A percentile compares a stretch with the other conserved stretches of the same genome.
These are phyloP conservation scores for Tolypocladium ophioglossoides DNA, from an alignment of 2,329 filamentous ascomycete genomes.

Conservation along the genomic window DNA sequence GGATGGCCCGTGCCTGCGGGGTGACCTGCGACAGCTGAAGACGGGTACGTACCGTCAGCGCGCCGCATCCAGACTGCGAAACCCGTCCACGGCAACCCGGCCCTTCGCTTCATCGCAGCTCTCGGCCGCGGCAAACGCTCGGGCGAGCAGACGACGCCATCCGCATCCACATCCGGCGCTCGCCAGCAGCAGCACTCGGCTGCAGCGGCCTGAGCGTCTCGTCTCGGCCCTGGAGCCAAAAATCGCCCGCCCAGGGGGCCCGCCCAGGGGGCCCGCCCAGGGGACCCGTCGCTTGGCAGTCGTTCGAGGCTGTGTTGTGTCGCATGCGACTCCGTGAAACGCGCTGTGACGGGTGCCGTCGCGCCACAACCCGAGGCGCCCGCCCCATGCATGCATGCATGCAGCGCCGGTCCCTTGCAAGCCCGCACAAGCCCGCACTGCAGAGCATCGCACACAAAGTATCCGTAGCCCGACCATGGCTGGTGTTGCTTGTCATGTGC, in stretches of 20 bases:
- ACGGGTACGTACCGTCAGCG: too few relatives aligned
- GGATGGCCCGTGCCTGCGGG: neutral
- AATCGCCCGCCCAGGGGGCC: too few relatives aligned
- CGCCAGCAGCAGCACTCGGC: neutral
- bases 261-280: too few relatives aligned
- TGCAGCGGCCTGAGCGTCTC: too few relatives aligned
- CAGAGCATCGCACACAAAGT: neutral
- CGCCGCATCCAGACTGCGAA: neutral
- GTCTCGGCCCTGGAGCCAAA: neutral
- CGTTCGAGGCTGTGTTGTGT: neutral
- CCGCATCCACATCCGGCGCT: neutral
- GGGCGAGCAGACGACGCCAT: neutral
- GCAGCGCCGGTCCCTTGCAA: too few relatives aligned
- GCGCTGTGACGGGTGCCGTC: constrained; percentile 4
- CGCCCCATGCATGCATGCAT: too few relatives aligned
- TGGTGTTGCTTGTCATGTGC: neutral
- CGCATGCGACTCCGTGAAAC: constrained; percentile 4
- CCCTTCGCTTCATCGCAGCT: neutral
- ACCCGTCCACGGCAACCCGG: neutral
- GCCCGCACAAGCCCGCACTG: neutral
- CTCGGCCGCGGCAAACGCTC: neutral
- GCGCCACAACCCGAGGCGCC: neutral
- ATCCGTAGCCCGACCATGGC: too few relatives aligned
- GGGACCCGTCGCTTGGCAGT: neutral
- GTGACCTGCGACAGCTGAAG: neutral